Conservation (phyloP, 192 early-diverging fungal species). For the Funneliformis geosporum region DNA sequence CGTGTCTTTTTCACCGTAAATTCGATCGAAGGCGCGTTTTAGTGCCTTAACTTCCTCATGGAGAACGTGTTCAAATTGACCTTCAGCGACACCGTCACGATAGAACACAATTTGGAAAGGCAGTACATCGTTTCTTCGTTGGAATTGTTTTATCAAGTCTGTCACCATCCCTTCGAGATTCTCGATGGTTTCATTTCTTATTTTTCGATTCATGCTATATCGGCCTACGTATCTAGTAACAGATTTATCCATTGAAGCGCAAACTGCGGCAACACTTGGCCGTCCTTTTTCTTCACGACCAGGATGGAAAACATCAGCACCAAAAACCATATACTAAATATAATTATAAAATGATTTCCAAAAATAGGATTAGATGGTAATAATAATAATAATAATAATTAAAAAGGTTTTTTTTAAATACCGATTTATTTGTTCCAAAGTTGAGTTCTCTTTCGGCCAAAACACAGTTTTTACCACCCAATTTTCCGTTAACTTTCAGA, state of each 20-base stretch:
- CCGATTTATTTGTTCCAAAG: slow-evolving; percentile 52
- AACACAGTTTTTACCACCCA: slow-evolving; percentile 78
- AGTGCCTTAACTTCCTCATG: slow-evolving; percentile 12
- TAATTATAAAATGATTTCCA: too few species aligned
- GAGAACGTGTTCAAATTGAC: slow-evolving; percentile 48
- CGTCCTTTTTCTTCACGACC: slow-evolving; percentile 52
- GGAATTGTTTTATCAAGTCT: slow-evolving; percentile 65
- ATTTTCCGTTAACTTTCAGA: slow-evolving; percentile 84
- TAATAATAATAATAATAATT: too few species aligned
- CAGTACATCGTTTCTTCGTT: slow-evolving; percentile 61
- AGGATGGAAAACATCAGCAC: slow-evolving; percentile 91
- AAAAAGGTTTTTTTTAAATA: too few species aligned
- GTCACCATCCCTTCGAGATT: slow-evolving; percentile 60
- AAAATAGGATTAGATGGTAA: too few species aligned
- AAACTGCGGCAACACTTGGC: slow-evolving; percentile 28
- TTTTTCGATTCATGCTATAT: slow-evolving; percentile 57
- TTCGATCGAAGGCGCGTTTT: slow-evolving; percentile 52
- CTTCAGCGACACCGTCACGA: slow-evolving; percentile 85
- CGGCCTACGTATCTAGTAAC: slow-evolving; percentile 60
- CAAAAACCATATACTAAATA: slow-evolving; percentile 76
- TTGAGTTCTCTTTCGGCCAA: slow-evolving; percentile 43
- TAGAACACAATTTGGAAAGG: slow-evolving; percentile 79
- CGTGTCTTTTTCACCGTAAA: slow-evolving; percentile 71
- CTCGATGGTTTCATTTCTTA: slow-evolving; percentile 60
- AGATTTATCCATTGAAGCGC: slow-evolving; percentile 54